Percentiles rank a stretch among this genome's conserved stretches.
Conservation (phyloP, 345 rosid species). For the Eucalyptus melliodora region DNA sequence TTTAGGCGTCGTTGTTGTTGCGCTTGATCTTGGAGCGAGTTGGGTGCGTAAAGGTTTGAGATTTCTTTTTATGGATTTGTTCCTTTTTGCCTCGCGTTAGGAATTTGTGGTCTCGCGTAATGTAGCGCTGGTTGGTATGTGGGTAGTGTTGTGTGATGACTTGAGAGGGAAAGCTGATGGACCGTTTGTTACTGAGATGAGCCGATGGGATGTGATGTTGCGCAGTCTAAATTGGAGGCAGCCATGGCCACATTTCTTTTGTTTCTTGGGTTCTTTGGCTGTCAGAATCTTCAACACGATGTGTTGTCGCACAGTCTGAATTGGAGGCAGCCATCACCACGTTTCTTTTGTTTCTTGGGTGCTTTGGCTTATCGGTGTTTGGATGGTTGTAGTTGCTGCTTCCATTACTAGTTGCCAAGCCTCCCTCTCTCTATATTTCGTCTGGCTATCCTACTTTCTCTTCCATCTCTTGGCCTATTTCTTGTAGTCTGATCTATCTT, state of each 20-base stretch:
- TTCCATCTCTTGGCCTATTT: neutral
- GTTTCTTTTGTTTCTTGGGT: neutral
- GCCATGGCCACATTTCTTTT: neutral
- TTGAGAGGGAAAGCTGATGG: neutral
- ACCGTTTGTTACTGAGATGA: neutral
- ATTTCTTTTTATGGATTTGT: neutral
- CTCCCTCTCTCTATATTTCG: neutral
- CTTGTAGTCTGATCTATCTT: neutral
- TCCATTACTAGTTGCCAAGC: neutral
- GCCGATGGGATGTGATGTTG: neutral
- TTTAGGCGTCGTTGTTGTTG: neutral
- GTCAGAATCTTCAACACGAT: neutral
- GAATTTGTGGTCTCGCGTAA: neutral
- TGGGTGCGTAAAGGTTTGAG: neutral
- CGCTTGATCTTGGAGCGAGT: neutral
- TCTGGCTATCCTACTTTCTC: neutral
- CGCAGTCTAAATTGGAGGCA: neutral
- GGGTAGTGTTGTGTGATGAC: neutral
- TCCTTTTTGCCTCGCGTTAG: neutral
- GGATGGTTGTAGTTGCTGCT: neutral
- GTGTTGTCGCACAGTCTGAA: neutral
- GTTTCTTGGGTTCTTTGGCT: neutral
- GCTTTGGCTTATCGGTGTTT: neutral
- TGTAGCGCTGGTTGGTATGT: neutral
- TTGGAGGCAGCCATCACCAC: neutral